Conservation (phyloP, 2,329 filamentous ascomycete genomes). For the Fusarium hainanense region DNA sequence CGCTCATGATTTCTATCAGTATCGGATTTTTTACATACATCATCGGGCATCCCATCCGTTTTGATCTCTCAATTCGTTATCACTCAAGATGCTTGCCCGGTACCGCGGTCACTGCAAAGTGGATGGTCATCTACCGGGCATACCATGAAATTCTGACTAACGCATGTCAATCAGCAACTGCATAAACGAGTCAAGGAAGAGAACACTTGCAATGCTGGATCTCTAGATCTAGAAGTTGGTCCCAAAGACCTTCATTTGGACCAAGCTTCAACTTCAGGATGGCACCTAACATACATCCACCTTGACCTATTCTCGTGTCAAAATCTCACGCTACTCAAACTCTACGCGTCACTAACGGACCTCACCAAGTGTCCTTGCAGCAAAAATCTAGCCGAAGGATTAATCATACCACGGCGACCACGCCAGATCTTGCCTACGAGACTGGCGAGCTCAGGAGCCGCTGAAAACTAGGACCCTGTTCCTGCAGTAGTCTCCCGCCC, state of each 20-base stretch:
- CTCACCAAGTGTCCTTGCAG: slow-evolving; percentile 1
- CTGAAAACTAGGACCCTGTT: slow-evolving; percentile 41
- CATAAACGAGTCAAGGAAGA: slow-evolving; percentile 15
- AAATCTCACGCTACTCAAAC: slow-evolving; percentile 1
- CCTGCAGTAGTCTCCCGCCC: slow-evolving; percentile 44
- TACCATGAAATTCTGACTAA: background rate
- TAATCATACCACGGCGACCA: slow-evolving; percentile 35
- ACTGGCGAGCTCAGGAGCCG: slow-evolving; percentile 26
- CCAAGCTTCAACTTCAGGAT: slow-evolving; percentile 8
- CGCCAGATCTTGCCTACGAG: slow-evolving; percentile 29
- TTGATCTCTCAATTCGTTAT: background rate
- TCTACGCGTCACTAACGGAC: background rate
- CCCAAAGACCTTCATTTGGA: slow-evolving; percentile 1
- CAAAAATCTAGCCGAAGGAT: slow-evolving; percentile 32
- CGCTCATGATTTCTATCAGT: background rate
- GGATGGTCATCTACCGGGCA: background rate
- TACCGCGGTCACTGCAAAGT: too few species aligned
- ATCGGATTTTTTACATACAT: background rate
- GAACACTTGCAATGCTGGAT: slow-evolving; percentile 4
- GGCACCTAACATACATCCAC: background rate
- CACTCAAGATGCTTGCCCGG: background rate
- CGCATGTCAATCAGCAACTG: background rate
- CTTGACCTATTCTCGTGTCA: background rate
- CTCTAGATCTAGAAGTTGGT: slow-evolving; percentile 3
- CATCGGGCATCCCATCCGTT: background rate